phyloP scores from a whole-genome alignment of 2,329 filamentous ascomycete genomes.

The Metarhizium brunneum region DNA sequence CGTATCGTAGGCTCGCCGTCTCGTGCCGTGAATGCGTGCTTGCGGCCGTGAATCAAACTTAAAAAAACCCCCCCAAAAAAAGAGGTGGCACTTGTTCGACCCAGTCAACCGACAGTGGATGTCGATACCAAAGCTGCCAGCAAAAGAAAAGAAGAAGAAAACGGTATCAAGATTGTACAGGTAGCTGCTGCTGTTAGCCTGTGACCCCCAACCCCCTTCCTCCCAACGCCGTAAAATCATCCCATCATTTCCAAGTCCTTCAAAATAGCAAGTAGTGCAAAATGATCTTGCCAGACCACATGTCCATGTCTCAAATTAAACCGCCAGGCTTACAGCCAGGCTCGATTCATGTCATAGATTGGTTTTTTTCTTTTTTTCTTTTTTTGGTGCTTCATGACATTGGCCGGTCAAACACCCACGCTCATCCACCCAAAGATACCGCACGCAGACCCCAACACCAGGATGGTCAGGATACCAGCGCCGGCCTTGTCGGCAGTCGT shows the following conservation, averaged over 20 bases:
- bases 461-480: constrained; percentile 36
- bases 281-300: background rate
- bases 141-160: background rate
- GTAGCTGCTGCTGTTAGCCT: constrained; percentile 8
- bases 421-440: constrained; percentile 42
- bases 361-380: too few relatives aligned
- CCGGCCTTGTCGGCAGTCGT: constrained; percentile 36
- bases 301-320: background rate
- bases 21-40: background rate
- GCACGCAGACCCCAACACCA: constrained; percentile 30
- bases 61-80: too few relatives aligned
- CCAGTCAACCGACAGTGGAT: too few relatives aligned
- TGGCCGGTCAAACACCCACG: background rate
- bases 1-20: too few relatives aligned
- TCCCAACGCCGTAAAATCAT: background rate
- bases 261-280: constrained; percentile 7
- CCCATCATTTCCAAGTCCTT: background rate
- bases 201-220: background rate
- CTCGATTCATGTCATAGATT: background rate
- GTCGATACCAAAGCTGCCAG: too few relatives aligned
- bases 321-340: background rate
- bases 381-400: too few relatives aligned
- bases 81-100: too few relatives aligned
- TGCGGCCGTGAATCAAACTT: background rate
- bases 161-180: constrained; percentile 12